Evolutionary conservation across 352 stramenopile species (phyloP).

Genomic region (Phytophthora multivora): DNA sequence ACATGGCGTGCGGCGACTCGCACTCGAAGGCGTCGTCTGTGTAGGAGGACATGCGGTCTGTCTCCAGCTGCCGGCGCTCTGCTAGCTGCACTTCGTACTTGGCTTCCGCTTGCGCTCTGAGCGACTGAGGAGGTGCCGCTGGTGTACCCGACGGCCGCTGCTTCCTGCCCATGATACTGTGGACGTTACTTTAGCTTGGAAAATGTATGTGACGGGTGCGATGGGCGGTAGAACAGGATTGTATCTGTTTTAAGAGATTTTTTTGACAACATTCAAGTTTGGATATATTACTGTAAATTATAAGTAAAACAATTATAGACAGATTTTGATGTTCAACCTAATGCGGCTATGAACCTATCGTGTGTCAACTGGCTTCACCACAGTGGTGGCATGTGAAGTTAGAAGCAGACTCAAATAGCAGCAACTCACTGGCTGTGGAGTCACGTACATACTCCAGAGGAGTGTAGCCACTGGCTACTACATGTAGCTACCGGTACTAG

Average conservation of each 20-base stretch:
- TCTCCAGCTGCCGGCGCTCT: slow-evolving; percentile 32
- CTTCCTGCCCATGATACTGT: slow-evolving; percentile 2
- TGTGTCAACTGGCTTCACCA: too few species aligned
- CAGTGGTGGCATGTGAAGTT: too few species aligned
- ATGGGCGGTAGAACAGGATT: neutral
- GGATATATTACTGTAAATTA: too few species aligned
- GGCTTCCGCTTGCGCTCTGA: slow-evolving; percentile 28
- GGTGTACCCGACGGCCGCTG: slow-evolving; percentile 5
- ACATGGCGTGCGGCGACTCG: slow-evolving; percentile 47
- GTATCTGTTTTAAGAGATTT: neutral
- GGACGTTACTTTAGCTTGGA: slow-evolving; percentile 20
- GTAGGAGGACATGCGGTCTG: slow-evolving; percentile 46
- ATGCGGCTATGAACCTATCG: too few species aligned
- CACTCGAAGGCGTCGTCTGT: slow-evolving; percentile 53
- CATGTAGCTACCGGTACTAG: too few species aligned
- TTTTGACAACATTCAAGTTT: too few species aligned
- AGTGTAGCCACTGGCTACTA: too few species aligned
- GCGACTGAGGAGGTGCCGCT: slow-evolving; percentile 4
- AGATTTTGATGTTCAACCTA: too few species aligned
- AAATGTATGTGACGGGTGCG: slow-evolving; percentile 10
- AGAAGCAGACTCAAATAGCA: too few species aligned
- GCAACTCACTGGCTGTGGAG: too few species aligned
- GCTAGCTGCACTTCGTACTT: slow-evolving; percentile 24
- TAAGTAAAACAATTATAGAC: too few species aligned
- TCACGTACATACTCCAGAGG: too few species aligned